Percentiles rank a stretch among this genome's conserved stretches.
Evolutionary conservation across 2,329 filamentous ascomycete species (phyloP).

Genomic region (Hortaea werneckii): DNA sequence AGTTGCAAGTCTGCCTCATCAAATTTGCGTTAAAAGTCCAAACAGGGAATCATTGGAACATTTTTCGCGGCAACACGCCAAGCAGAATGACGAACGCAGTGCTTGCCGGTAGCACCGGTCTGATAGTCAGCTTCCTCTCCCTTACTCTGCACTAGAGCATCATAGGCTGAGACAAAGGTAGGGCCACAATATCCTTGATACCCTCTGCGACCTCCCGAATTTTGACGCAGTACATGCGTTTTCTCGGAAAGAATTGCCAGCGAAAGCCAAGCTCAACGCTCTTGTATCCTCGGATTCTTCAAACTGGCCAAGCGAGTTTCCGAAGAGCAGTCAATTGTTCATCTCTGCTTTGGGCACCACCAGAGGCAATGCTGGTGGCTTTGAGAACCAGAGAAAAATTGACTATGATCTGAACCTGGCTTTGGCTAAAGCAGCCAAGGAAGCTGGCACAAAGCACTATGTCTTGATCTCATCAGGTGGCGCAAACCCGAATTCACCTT

Average conservation of each 20-base stretch:
- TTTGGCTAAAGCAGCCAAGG: constrained; percentile 64
- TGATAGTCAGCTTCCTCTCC: constrained; percentile 32
- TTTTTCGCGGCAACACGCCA: too few species aligned
- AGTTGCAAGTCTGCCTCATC: too few species aligned
- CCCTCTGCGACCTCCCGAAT: constrained; percentile 45
- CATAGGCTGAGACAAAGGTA: constrained; percentile 25
- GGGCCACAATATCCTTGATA: constrained; percentile 65
- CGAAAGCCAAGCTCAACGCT: constrained; percentile 50
- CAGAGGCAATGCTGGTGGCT: constrained; percentile 58
- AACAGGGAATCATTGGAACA: too few species aligned
- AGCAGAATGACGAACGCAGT: neutral
- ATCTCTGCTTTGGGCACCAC: constrained; percentile 77
- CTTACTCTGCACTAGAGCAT: neutral
- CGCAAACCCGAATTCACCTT: constrained; percentile 42
- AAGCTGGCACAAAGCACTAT: constrained; percentile 60
- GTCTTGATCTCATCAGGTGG: constrained; percentile 60
- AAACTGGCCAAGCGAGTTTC: constrained; percentile 53
- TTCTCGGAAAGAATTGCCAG: constrained; percentile 51
- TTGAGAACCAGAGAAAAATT: constrained; percentile 75
- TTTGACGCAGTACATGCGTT: constrained; percentile 52
- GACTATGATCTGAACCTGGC: constrained; percentile 80
- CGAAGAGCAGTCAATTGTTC: constrained; percentile 55
- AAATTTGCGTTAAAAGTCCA: too few species aligned
- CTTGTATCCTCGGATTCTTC: constrained; percentile 57
- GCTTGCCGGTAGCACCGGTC: constrained; percentile 56